Percentiles rank a stretch among this genome's conserved stretches.
Evolutionary conservation across 1,284 basidiomycete species (phyloP).

Genomic region (Cerioporus squamosus): DNA sequence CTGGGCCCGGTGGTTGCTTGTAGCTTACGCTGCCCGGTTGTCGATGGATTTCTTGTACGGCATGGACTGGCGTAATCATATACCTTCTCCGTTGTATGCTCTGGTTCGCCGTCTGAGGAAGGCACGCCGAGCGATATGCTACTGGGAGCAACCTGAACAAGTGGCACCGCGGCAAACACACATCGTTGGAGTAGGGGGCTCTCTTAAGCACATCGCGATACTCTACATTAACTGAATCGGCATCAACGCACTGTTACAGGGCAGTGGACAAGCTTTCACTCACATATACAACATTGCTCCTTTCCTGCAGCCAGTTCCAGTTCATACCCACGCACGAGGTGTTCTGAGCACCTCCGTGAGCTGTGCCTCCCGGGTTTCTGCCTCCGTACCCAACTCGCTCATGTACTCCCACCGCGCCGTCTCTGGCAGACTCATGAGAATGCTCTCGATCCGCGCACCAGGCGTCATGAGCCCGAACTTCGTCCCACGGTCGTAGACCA

Average conservation of each 20-base stretch:
- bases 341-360: slow-evolving; percentile 71
- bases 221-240: too few relatives aligned
- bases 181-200: too few relatives aligned
- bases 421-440: slow-evolving; percentile 91
- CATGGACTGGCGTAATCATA: slow-evolving; percentile 25
- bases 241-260: background rate
- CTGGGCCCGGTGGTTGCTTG: background rate
- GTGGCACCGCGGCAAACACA: too few relatives aligned
- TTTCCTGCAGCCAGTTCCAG: too few relatives aligned
- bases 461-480: slow-evolving; percentile 92
- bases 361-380: slow-evolving; percentile 74
- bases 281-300: too few relatives aligned
- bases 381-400: slow-evolving; percentile 73
- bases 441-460: slow-evolving; percentile 91
- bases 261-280: too few relatives aligned
- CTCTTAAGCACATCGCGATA: too few relatives aligned
- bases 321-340: slow-evolving; percentile 72
- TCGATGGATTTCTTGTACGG: slow-evolving; percentile 12
- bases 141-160: too few relatives aligned
- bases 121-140: too few relatives aligned
- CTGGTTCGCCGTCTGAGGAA: too few relatives aligned
- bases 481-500: slow-evolving; percentile 87
- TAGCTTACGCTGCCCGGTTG: background rate
- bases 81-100: slow-evolving; percentile 14
- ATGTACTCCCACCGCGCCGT: slow-evolving; percentile 95